Evolutionary conservation across 108 stramenopile genomes (phyloP).

Genomic region (Cyclotella cryptica): DNA sequence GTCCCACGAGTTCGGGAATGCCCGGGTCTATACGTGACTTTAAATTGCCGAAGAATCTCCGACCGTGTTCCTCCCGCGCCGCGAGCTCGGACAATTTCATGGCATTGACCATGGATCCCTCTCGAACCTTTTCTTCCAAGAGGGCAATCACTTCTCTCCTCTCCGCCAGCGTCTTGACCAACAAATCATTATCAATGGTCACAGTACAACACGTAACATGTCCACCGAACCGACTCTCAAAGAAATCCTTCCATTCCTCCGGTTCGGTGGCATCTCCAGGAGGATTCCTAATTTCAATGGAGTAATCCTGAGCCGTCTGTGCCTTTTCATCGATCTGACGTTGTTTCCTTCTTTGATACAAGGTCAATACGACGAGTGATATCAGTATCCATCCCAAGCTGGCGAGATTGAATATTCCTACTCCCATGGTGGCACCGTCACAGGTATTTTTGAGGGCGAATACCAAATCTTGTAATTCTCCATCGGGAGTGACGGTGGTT

Average conservation of each 20-base stretch:
- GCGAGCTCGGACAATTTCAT: conserved; percentile 68
- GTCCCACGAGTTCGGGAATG: conserved; percentile 63
- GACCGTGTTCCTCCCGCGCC: conserved; percentile 62
- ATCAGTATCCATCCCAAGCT: conserved; percentile 66
- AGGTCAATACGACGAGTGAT: conserved; percentile 42
- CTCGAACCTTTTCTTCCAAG: conserved; percentile 64
- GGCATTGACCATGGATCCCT: conserved; percentile 58
- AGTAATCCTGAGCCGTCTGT: conserved; percentile 94
- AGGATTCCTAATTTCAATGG: conserved; percentile 83
- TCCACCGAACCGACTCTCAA: conserved; percentile 62
- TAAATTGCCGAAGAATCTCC: conserved; percentile 50
- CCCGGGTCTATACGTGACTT: conserved; percentile 59
- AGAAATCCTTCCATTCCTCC: conserved; percentile 87
- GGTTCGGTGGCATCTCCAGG: conserved; percentile 82
- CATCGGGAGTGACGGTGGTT: conserved; percentile 39
- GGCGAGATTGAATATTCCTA: conserved; percentile 71
- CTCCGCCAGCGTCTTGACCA: conserved; percentile 75
- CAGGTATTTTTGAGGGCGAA: conserved; percentile 70
- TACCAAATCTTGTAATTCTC: conserved; percentile 55
- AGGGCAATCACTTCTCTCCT: conserved; percentile 68
- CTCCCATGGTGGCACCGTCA: conserved; percentile 49
- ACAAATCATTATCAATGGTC: conserved; percentile 84
- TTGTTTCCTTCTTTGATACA: conserved; percentile 69
- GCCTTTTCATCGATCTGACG: conserved; percentile 82
- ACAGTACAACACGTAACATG: conserved; percentile 82